A percentile compares a stretch with the other conserved stretches of the same genome.
phyloP scores from a whole-genome alignment of 2,329 filamentous ascomycete genomes.

The Fusarium camptoceras region DNA sequence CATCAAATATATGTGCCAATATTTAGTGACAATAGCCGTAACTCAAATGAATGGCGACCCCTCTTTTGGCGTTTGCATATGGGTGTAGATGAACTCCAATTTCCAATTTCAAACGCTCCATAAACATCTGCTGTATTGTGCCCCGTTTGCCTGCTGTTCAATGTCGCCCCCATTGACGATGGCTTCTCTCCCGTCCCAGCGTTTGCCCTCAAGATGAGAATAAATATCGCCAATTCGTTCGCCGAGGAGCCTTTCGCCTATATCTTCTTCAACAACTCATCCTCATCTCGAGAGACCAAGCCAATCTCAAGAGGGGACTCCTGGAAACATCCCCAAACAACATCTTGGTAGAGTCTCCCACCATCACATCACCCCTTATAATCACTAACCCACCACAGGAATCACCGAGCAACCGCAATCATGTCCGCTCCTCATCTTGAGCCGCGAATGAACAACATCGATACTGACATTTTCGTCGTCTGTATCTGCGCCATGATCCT shows the following conservation, averaged over 20 bases:
- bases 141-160: background rate
- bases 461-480: slow-evolving; percentile 1
- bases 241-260: background rate
- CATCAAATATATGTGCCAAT: background rate
- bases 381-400: slow-evolving; percentile 8
- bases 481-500: background rate
- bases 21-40: background rate
- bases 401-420: background rate
- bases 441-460: background rate
- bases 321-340: background rate
- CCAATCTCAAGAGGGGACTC: background rate
- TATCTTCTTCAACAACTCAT: background rate
- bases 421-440: slow-evolving; percentile 1
- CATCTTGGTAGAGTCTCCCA: background rate
- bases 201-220: background rate
- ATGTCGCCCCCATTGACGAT: background rate
- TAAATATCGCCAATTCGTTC: background rate
- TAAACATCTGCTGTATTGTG: background rate
- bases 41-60: background rate
- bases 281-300: background rate
- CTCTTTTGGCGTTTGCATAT: background rate
- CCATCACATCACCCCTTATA: background rate
- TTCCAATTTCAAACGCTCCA: background rate
- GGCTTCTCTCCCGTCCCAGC: background rate
- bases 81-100: background rate